phyloP scores from a whole-genome alignment of 2,329 filamentous ascomycete species.

The Fusarium sp. region DNA sequence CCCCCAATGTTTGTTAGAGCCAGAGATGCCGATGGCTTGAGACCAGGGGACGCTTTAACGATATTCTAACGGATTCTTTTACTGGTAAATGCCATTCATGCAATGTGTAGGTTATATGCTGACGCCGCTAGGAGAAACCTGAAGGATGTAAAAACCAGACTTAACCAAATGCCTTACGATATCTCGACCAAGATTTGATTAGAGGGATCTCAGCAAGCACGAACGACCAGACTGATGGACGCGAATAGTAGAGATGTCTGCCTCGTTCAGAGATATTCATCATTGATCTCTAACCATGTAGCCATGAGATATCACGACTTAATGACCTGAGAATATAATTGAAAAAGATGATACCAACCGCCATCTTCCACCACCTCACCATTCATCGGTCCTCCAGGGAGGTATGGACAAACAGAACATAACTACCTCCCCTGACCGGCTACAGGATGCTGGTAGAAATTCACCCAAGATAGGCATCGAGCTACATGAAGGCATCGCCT shows the following conservation, averaged over 20 bases:
- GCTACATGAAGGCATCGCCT: background rate
- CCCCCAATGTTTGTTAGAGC: background rate
- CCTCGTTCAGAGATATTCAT: background rate
- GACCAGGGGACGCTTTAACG: background rate
- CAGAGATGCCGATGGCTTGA: background rate
- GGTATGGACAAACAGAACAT: background rate
- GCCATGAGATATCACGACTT: background rate
- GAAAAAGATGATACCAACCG: background rate
- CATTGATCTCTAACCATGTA: background rate
- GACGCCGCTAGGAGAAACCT: background rate
- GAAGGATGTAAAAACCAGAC: background rate
- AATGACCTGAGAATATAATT: background rate
- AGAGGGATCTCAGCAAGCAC: background rate
- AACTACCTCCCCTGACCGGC: background rate
- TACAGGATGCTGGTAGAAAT: background rate
- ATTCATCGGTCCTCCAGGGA: background rate
- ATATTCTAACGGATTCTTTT: background rate
- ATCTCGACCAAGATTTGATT: background rate
- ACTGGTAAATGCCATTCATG: background rate
- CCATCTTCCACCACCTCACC: background rate
- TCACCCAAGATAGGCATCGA: background rate
- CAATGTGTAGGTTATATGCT: background rate
- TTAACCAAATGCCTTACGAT: background rate
- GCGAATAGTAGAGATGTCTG: background rate
- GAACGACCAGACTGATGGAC: background rate